phyloP scores from a whole-genome alignment of 2,329 filamentous ascomycete genomes.

The Endoconidiophora polonica region DNA sequence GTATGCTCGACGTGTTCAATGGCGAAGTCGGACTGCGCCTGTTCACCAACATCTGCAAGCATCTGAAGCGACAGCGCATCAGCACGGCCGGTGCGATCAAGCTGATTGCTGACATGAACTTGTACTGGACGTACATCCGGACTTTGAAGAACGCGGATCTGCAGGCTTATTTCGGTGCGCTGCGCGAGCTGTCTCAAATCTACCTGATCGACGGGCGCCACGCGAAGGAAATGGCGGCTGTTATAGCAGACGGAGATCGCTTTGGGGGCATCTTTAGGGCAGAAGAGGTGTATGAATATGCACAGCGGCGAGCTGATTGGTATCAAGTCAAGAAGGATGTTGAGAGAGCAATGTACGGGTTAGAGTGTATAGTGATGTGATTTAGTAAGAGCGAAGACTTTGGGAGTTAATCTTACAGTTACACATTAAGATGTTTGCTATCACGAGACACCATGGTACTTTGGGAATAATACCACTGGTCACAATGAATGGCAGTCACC shows the following conservation, averaged over 20 bases:
- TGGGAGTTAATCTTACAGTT: no score
- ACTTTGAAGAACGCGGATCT: constrained; percentile 71
- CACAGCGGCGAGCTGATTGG: constrained; percentile 87
- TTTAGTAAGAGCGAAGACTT: neutral
- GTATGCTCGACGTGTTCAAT: constrained; percentile 96
- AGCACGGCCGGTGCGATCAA: constrained; percentile 78
- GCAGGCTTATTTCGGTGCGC: constrained; percentile 75
- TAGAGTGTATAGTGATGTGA: constrained; percentile 78
- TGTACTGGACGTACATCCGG: constrained; percentile 73
- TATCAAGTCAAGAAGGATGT: constrained; percentile 76
- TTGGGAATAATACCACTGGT: no score
- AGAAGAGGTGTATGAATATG: constrained; percentile 96
- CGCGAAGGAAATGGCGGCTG: constrained; percentile 84
- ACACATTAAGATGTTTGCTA: no score
- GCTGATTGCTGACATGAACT: constrained; percentile 91
- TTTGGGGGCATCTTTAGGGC: constrained; percentile 87
- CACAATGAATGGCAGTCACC: no score
- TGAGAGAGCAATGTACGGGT: constrained; percentile 91
- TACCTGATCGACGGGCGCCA: constrained; percentile 72
- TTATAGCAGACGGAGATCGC: constrained; percentile 80
- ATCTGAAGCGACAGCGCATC: constrained; percentile 88
- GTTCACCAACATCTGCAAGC: constrained; percentile 86
- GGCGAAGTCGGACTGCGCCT: constrained; percentile 88
- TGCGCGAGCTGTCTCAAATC: constrained; percentile 86
- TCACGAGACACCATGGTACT: no score